Conservation (phyloP, 805 yeast genomes). For the Crinitomyces ghanaensis region DNA sequence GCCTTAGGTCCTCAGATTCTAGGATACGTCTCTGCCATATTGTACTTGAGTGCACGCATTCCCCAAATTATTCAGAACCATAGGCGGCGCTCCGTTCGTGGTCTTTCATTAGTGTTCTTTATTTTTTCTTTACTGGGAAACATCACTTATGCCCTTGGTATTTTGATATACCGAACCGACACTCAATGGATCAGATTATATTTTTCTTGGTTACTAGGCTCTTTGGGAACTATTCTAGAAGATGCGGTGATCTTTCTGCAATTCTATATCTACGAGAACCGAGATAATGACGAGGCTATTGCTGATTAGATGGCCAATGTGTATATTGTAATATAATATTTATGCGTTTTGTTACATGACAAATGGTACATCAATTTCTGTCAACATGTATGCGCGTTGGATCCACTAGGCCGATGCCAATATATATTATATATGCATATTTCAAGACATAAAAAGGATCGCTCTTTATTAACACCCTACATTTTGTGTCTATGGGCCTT, state of each 20-base stretch:
- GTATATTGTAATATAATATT: too few relatives aligned
- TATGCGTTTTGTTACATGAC: background rate
- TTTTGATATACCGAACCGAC: constrained; percentile 54
- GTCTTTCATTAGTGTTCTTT: constrained; percentile 74
- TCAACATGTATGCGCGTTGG: too few relatives aligned
- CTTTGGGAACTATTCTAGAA: constrained; percentile 65
- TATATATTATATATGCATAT: too few relatives aligned
- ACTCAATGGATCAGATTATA: constrained; percentile 47
- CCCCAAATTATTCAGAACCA: constrained; percentile 85
- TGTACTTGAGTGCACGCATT: constrained; percentile 61
- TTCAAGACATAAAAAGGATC: too few relatives aligned
- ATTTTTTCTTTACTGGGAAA: constrained; percentile 66
- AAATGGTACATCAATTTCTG: background rate
- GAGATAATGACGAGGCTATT: constrained; percentile 4
- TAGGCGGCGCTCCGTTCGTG: constrained; percentile 66
- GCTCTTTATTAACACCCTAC: too few relatives aligned
- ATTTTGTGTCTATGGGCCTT: too few relatives aligned
- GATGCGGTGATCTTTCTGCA: constrained; percentile 56
- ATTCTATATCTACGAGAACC: constrained; percentile 43
- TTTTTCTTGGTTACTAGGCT: constrained; percentile 68
- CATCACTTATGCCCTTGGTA: constrained; percentile 63
- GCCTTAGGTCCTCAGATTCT: constrained; percentile 48
- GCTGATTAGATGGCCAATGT: constrained; percentile 4
- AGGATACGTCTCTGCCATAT: constrained; percentile 57
- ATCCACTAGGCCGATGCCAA: too few relatives aligned